phyloP scores from a whole-genome alignment of 805 yeast genomes.

The Lachancea thermotolerans region DNA sequence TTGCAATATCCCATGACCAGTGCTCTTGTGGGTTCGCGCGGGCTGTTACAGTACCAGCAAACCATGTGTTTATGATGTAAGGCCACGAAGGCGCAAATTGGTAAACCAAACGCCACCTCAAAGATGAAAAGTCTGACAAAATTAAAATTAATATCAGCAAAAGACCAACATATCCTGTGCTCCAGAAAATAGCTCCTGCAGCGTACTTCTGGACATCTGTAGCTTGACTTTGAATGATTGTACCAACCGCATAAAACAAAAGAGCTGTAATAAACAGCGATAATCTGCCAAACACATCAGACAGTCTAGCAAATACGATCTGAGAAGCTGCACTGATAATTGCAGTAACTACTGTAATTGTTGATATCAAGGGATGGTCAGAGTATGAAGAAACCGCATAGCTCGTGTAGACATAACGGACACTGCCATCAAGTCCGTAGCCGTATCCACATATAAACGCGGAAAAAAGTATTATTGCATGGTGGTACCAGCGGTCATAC shows the following conservation, averaged over 20 bases:
- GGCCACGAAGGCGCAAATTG: slow-evolving; percentile 67
- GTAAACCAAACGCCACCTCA: slow-evolving; percentile 64
- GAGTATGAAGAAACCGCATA: slow-evolving; percentile 47
- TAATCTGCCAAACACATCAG: slow-evolving; percentile 51
- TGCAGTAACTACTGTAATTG: slow-evolving; percentile 44
- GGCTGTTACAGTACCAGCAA: slow-evolving; percentile 50
- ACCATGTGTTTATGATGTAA: slow-evolving; percentile 72
- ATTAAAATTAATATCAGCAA: slow-evolving; percentile 50
- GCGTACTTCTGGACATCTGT: slow-evolving; percentile 46
- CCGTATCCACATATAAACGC: slow-evolving; percentile 47
- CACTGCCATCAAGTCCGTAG: slow-evolving; percentile 48
- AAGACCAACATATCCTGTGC: slow-evolving; percentile 57
- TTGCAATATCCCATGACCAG: slow-evolving; percentile 74
- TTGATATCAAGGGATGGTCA: slow-evolving; percentile 44
- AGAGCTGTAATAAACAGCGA: slow-evolving; percentile 39
- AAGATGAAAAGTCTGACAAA: slow-evolving; percentile 57
- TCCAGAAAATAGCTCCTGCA: slow-evolving; percentile 47
- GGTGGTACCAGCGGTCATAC: slow-evolving; percentile 33
- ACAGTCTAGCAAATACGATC: slow-evolving; percentile 48
- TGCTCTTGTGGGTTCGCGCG: slow-evolving; percentile 30
- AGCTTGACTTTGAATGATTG: slow-evolving; percentile 51
- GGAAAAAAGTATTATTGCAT: slow-evolving; percentile 35
- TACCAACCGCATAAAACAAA: slow-evolving; percentile 47
- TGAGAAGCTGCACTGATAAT: slow-evolving; percentile 55
- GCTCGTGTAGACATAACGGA: slow-evolving; percentile 44